These are phyloP conservation scores for Basidiobolus meristosporus DNA, from an alignment of 371 early-diverging fungal species.

Conservation along the genomic window DNA sequence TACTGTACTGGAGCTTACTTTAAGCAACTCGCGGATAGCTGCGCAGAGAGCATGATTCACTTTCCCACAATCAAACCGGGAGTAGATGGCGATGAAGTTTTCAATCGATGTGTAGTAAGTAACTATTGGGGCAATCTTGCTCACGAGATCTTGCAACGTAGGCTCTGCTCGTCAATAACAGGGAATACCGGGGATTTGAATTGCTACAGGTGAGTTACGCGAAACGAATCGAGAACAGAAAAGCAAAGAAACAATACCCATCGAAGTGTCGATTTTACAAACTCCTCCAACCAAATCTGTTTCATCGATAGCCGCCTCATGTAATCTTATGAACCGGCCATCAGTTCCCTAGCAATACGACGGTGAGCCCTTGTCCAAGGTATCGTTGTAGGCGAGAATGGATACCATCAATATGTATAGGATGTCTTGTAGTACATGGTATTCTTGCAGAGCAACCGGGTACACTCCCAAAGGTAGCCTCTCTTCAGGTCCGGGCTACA, in stretches of 20 bases:
- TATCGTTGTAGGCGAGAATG: too few relatives aligned
- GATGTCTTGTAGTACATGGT: slow-evolving; percentile 70
- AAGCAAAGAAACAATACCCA: slow-evolving; percentile 5
- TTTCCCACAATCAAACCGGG: slow-evolving; percentile 62
- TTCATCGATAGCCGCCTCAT: too few relatives aligned
- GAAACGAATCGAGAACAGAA: slow-evolving; percentile 13
- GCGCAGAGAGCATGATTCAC: slow-evolving; percentile 81
- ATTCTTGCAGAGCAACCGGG: slow-evolving; percentile 76
- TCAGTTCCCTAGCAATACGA: neutral
- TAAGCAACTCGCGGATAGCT: slow-evolving; percentile 44
- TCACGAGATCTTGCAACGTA: slow-evolving; percentile 53
- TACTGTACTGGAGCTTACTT: too few relatives aligned
- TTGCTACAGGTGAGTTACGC: slow-evolving; percentile 27
- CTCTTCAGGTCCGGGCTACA: too few relatives aligned
- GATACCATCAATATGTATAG: slow-evolving; percentile 69
- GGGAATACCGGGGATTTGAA: slow-evolving; percentile 14
- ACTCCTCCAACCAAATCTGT: slow-evolving; percentile 75
- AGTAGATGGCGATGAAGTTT: slow-evolving; percentile 48
- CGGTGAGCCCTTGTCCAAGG: neutral
- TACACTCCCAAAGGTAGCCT: too few relatives aligned
- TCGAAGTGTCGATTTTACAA: slow-evolving; percentile 20
- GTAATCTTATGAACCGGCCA: neutral
- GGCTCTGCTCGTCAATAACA: slow-evolving; percentile 34
- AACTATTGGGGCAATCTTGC: slow-evolving; percentile 56
- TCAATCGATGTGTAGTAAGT: slow-evolving; percentile 46